A percentile compares a stretch with the other conserved stretches of the same genome.
These are phyloP conservation scores for Psilocybe cubensis DNA, from an alignment of 768 basidiomycete genomes.

Conservation along the genomic window DNA sequence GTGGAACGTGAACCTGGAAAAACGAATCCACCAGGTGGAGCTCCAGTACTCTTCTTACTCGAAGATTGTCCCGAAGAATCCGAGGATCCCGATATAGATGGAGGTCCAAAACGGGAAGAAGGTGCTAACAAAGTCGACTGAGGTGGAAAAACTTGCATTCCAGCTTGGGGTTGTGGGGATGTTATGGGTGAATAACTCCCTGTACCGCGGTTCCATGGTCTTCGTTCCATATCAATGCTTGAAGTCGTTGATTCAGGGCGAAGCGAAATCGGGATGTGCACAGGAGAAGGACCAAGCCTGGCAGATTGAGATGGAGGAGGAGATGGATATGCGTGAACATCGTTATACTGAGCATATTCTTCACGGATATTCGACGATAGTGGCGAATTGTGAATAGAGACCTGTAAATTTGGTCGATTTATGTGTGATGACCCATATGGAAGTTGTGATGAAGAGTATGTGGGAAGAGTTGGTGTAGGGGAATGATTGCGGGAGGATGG, in stretches of 20 bases:
- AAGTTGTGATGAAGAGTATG: constrained; percentile 14
- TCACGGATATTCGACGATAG: neutral
- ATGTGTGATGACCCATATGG: neutral
- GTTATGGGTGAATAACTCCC: neutral
- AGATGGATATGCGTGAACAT: constrained; percentile 3
- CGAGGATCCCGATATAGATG: constrained; percentile 19
- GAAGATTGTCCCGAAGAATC: constrained; percentile 11
- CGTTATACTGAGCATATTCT: constrained; percentile 9
- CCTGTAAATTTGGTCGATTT: constrained; percentile 6
- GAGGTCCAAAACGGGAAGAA: neutral
- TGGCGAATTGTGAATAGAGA: constrained; percentile 10
- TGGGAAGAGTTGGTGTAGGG: constrained; percentile 19
- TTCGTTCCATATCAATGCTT: constrained; percentile 7
- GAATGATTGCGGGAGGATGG: constrained; percentile 10
- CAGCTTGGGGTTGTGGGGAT: constrained; percentile 3
- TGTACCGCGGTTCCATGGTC: neutral
- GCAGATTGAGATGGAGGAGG: constrained; percentile 14
- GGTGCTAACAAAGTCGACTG: neutral
- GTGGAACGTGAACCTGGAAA: constrained; percentile 30
- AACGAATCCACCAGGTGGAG: constrained; percentile 21
- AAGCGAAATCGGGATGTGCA: constrained; percentile 1
- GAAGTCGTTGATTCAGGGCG: neutral
- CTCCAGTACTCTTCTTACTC: neutral
- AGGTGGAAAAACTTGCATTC: constrained; percentile 2
- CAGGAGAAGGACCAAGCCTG: constrained; percentile 13